Evolutionary conservation across 768 basidiomycete species (phyloP).

Genomic region (Amanita rubescens): DNA sequence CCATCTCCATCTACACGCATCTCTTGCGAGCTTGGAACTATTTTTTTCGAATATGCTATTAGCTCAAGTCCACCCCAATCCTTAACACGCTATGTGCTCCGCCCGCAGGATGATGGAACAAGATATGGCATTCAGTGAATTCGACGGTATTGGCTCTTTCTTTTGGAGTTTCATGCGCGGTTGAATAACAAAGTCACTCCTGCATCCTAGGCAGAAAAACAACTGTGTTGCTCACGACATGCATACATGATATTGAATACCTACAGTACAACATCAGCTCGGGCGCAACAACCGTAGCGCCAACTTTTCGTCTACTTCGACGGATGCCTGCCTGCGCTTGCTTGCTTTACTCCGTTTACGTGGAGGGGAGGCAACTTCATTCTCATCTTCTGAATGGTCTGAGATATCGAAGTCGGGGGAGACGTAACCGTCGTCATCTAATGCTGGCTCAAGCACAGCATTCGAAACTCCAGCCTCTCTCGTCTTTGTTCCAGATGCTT

Average conservation of each 20-base stretch:
- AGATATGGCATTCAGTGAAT: no score
- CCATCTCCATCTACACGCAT: no score
- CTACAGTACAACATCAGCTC: background rate
- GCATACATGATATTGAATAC: background rate
- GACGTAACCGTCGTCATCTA: constrained; percentile 55
- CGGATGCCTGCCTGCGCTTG: constrained; percentile 1
- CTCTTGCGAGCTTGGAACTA: no score
- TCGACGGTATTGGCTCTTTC: no score
- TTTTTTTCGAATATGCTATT: no score
- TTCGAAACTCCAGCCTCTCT: constrained; percentile 27
- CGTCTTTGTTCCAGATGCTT: constrained; percentile 16
- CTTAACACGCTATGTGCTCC: no score
- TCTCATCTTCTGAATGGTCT: constrained; percentile 21
- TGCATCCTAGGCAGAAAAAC: no score
- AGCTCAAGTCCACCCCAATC: no score
- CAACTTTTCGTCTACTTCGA: constrained; percentile 13
- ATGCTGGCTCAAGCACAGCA: constrained; percentile 25
- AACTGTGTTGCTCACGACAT: background rate
- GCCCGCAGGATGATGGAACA: no score
- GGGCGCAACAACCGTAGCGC: constrained; percentile 2
- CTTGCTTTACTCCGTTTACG: constrained; percentile 18
- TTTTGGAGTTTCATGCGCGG: no score
- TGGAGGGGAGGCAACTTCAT: constrained; percentile 26
- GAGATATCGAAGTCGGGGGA: constrained; percentile 63
- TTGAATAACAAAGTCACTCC: no score